Base-by-base conservation (phyloP, 352 stramenopile genomes). In the Globisporangium alternatum region DNA sequence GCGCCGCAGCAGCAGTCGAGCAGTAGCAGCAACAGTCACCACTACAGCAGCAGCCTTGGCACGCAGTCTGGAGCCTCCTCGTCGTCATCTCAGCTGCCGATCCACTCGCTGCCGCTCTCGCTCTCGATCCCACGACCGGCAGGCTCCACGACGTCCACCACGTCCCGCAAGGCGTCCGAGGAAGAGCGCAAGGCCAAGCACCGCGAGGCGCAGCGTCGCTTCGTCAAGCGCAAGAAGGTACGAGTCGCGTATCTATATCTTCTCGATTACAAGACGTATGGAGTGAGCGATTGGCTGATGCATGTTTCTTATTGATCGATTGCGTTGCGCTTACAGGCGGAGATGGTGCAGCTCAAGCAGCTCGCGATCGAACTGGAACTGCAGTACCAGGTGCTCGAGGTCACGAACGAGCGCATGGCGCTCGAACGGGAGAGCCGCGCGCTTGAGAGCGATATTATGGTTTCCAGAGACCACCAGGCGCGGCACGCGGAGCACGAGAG, bases 211-310 rank as follows among this genome's bases (percentile, higher is more conserved):
- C 76, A 84, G 68, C 62, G 76, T 12, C 41, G 76, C 22, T 84
- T 84, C 51, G 75, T 84, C 5, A 73, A 79, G 60, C 71, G 76
- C 66, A 84, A 84, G 62, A 84, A 84, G 70, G 75, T 82, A 37
- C 60, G 65, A 19, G 9, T 45, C 10, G 2, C 8, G 22, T 6
- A 9, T 33, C 9, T 7, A n/a, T 54, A 5, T 28, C 25, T 28
- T 28, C 25, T 28, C 12, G 35, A 19, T 3, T 48, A 1, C 12
- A 45, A 19, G 43, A 5, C 43, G 43, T 48, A 10, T 19, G 25
- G 5, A 55, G 22, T 37, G 31, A 37, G 30, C 12, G 30, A 56
- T 8, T 56, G 30, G 33, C 51, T 41, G 51, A 35, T 2, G 25
- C 19, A 3, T 33, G 12, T 8, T 65, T 53, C 8, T 54, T 13